phyloP scores from a whole-genome alignment of 163 green algal genomes.

The Scenedesmus sp. region DNA sequence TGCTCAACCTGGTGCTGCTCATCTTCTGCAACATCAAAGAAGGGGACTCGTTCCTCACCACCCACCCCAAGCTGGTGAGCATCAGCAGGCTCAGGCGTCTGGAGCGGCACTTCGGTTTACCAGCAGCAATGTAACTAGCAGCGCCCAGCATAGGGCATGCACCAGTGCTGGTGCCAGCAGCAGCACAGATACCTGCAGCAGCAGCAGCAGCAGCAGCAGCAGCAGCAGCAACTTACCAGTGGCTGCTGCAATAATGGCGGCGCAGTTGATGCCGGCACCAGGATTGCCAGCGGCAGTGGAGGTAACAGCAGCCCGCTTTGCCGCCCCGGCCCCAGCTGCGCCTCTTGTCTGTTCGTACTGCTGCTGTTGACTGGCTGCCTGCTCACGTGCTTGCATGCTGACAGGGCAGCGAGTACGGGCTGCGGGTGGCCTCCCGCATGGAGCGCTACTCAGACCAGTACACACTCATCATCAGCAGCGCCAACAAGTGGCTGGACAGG shows the following conservation, averaged over 20 bases:
- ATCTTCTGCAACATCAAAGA: constrained; percentile 61
- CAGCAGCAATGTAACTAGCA: background rate
- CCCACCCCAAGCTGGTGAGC: constrained; percentile 59
- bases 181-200: background rate
- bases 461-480: constrained; percentile 61
- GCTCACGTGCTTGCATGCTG: background rate
- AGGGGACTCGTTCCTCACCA: constrained; percentile 65
- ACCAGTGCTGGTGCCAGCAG: background rate
- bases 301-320: too few species aligned
- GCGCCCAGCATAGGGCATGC: background rate
- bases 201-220: background rate
- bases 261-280: background rate
- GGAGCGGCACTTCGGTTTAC: too few species aligned
- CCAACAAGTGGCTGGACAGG: constrained; percentile 56
- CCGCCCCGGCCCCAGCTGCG: too few species aligned
- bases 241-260: too few species aligned
- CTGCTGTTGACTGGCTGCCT: background rate
- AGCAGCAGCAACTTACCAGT: background rate
- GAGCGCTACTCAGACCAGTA: constrained; percentile 59
- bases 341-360: background rate
- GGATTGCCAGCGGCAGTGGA: background rate
- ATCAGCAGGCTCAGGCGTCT: too few species aligned
- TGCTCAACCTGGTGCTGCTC: constrained; percentile 61
- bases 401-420: constrained; percentile 45
- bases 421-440: constrained; percentile 62